Base-by-base conservation (phyloP, 2,329 filamentous ascomycete genomes). In the Chaetomium globosum region DNA sequence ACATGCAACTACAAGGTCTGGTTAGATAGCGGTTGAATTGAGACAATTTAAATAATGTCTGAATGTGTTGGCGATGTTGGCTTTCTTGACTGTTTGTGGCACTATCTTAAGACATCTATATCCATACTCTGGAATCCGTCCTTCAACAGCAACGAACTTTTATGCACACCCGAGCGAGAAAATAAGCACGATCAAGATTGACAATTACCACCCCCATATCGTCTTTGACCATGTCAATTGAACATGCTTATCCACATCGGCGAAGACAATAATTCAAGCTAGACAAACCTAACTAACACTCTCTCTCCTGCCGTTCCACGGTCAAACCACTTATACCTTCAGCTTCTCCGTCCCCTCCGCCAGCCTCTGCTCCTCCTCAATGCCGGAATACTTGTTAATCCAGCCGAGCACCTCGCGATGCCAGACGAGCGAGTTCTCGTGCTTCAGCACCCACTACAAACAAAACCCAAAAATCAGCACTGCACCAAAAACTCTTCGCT, bases 401-500 rank as follows among this genome's bases (percentile, higher is more conserved):
- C 91, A 97, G 63, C 86, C 86, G 33, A 97, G 74, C 19, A 98
- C 93, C 65, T 92, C 90, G 63, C 85, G 85, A 73, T 98, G 93
- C 95, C 95, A 98, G 23, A 96, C 83, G 21, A 97, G 80, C 3
- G 88, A 90, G 76, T 98, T 98, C 78, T 97, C 94, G 0, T 90
- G 91, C 75, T 97, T 96, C 61, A 97, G 74, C 4, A 97, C 93
- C 92, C 92, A 89, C 85, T 87, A 86, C 71, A 39, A 49, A 19
- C 33, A 36, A 36, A 31, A 21, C 2, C 52, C 28, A n/a, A 21
- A 4, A n/a, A 36, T 58, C 52, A 64, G 49, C 53, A n/a, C 23
- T 54, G 82, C 71, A 84, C 19, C 33, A 12, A 49, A 19, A 10
- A n/a, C 21, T 16, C 26, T 8, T 16, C 4, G 5, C 12, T 31